Base-by-base conservation (phyloP, 352 stramenopile genomes). In the Globisporangium irregulare region DNA sequence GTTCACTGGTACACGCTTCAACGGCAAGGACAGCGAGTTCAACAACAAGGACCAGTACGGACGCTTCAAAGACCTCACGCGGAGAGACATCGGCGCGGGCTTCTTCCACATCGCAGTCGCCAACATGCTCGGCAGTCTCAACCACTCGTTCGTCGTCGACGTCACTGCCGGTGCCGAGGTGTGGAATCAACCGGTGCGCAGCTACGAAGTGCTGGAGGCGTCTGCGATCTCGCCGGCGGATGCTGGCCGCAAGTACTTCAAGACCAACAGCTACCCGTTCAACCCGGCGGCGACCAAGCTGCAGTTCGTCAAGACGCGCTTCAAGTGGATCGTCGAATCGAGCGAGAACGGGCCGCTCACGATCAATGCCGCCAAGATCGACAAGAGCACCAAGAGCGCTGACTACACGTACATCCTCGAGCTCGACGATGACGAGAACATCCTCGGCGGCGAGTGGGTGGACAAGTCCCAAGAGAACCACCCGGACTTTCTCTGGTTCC, bases 401-500 rank as follows among this genome's bases (percentile, higher is more conserved):
- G 76, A 87, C 63, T 90, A 90, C 72, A 69, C 87, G 57, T 90
- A 90, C 67, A 41, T 88, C 6, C 75, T 91, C 15, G 84, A 92
- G 70, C 79, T 83, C 41, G 76, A 92, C 60, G 73, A 76, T 12
- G 67, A 72, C 2, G 75, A 82, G 41, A 74, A 88, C 64, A 87
- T 92, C 69, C 72, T 90, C 15, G 84, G 84, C 59, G 84, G 84
- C 7, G 84, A 92, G 67, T 92, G 84, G 84, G 34, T 92, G 24
- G 66, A 65, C n/a, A 72, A 64, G 3, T 89, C 81, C 3, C 73
- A 76, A 12, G 73, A 62, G 5, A 78, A 83, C 57, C 85, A 93
- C 67, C 78, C 81, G 1, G 85, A 93, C 54, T 93, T 93, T 61
- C 46, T 91, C 2, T 93, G 85, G 85, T 79, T 93, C n/a, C 73